Percentiles rank a stretch among this genome's conserved stretches.
Conservation (phyloP, 1,284 basidiomycete genomes). For the Nidula niveotomentosa region DNA sequence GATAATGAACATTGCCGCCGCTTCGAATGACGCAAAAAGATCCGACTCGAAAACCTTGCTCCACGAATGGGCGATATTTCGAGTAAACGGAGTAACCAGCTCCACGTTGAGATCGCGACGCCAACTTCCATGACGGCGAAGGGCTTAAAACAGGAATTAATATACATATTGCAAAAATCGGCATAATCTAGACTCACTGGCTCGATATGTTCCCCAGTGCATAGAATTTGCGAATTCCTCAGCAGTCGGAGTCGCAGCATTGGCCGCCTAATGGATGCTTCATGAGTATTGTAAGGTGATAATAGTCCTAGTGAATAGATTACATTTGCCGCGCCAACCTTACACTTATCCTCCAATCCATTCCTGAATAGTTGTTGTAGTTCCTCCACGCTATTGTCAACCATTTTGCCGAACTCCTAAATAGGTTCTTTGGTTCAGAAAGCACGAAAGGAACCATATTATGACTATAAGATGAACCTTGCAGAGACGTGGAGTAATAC, state of each 20-base stretch:
- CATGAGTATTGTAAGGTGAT: neutral
- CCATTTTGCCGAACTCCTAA: slow-evolving; percentile 46
- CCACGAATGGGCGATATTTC: slow-evolving; percentile 59
- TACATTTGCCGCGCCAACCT: slow-evolving; percentile 48
- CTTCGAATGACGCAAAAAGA: slow-evolving; percentile 51
- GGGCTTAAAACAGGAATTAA: slow-evolving; percentile 26
- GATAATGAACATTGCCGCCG: slow-evolving; percentile 34
- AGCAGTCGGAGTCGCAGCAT: slow-evolving; percentile 41
- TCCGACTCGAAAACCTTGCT: slow-evolving; percentile 58
- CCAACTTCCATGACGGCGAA: slow-evolving; percentile 55
- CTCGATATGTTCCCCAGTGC: slow-evolving; percentile 60
- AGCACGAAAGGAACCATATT: neutral
- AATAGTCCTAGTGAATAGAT: slow-evolving; percentile 11
- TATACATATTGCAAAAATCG: neutral
- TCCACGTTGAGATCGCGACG: slow-evolving; percentile 61
- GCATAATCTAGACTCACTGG: slow-evolving; percentile 34
- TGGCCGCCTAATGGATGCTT: slow-evolving; percentile 38
- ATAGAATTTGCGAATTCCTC: slow-evolving; percentile 53
- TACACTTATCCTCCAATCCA: slow-evolving; percentile 58
- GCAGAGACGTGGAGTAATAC: slow-evolving; percentile 44
- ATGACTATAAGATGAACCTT: slow-evolving; percentile 28
- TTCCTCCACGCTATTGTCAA: slow-evolving; percentile 40
- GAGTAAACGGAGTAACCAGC: slow-evolving; percentile 55
- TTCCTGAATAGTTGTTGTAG: slow-evolving; percentile 50
- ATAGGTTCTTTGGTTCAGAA: neutral